Conservation (phyloP, 331 rosid genomes). For the Quercus lobata region DNA sequence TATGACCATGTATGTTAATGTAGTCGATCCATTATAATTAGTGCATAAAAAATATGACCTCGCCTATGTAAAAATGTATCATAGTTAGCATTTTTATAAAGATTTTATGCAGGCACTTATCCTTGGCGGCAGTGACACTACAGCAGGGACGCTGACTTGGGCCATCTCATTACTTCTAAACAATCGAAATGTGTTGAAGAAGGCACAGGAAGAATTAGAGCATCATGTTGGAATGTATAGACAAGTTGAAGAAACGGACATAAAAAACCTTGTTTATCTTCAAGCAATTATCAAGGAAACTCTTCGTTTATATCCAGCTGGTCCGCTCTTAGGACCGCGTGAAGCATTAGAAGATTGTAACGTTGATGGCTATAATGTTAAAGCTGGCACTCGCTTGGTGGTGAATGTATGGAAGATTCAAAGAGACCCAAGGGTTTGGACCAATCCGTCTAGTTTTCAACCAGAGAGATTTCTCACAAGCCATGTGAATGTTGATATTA, state of each 20-base stretch:
- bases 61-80: too few species aligned
- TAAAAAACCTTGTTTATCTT: conserved; percentile 26
- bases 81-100: neutral
- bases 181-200: conserved; percentile 29
- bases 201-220: conserved; percentile 49
- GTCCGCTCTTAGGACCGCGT: conserved; percentile 46
- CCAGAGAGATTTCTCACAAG: conserved; percentile 31
- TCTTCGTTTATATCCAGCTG: conserved; percentile 52
- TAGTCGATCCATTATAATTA: too few species aligned
- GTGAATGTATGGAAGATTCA: conserved; percentile 55
- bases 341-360: conserved; percentile 46
- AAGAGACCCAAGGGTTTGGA: conserved; percentile 47
- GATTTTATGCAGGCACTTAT: conserved; percentile 36
- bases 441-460: conserved; percentile 23
- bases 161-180: conserved; percentile 52
- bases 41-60: too few species aligned
- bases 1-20: too few species aligned
- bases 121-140: conserved; percentile 51
- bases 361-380: conserved; percentile 46
- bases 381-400: conserved; percentile 47
- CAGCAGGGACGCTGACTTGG: conserved; percentile 52
- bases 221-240: conserved; percentile 33
- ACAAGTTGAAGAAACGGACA: conserved; percentile 41
- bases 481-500: conserved; percentile 14
- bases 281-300: conserved; percentile 56